A percentile compares a stretch with the other conserved stretches of the same genome.
phyloP scores from a whole-genome alignment of 2,329 filamentous ascomycete species.

The Nothophaeocryptopus gaeumannii region DNA sequence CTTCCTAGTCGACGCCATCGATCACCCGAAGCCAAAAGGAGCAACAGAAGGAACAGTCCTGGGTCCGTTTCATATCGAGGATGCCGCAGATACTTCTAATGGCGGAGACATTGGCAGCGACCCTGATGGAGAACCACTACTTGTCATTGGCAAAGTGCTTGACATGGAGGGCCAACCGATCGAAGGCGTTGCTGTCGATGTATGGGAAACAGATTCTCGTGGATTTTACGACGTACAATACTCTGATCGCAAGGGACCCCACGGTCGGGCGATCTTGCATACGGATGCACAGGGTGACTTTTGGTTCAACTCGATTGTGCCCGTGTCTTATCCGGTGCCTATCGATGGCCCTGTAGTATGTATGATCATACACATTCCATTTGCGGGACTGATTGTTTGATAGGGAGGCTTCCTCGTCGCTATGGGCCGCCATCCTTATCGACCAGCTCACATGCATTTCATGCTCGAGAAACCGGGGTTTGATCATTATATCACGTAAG shows the following conservation, averaged over 20 bases:
- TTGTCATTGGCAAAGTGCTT: conserved; percentile 68
- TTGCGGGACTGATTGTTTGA: neutral
- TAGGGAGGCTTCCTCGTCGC: conserved; percentile 61
- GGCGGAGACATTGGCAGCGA: conserved; percentile 66
- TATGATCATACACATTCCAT: conserved; percentile 2
- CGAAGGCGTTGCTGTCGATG: conserved; percentile 66
- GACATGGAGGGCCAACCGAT: conserved; percentile 63
- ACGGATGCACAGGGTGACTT: conserved; percentile 70
- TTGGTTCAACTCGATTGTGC: conserved; percentile 80
- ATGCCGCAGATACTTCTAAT: conserved; percentile 57
- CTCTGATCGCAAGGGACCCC: conserved; percentile 58
- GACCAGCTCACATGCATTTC: conserved; percentile 80
- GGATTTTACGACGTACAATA: conserved; percentile 82
- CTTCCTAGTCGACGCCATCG: conserved; percentile 74
- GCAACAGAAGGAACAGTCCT: conserved; percentile 76
- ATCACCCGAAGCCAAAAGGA: conserved; percentile 69
- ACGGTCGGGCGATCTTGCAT: conserved; percentile 67
- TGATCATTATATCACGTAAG: conserved; percentile 78
- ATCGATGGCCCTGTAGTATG: conserved; percentile 69
- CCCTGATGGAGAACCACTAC: conserved; percentile 63
- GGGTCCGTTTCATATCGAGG: conserved; percentile 78
- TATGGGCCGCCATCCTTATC: conserved; percentile 67
- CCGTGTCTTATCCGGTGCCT: conserved; percentile 80
- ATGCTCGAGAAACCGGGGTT: conserved; percentile 79
- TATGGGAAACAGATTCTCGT: conserved; percentile 78